A percentile compares a stretch with the other conserved stretches of the same genome.
These are phyloP conservation scores for Teratosphaeria zuluensis DNA, from an alignment of 2,329 filamentous ascomycete genomes.

Conservation along the genomic window DNA sequence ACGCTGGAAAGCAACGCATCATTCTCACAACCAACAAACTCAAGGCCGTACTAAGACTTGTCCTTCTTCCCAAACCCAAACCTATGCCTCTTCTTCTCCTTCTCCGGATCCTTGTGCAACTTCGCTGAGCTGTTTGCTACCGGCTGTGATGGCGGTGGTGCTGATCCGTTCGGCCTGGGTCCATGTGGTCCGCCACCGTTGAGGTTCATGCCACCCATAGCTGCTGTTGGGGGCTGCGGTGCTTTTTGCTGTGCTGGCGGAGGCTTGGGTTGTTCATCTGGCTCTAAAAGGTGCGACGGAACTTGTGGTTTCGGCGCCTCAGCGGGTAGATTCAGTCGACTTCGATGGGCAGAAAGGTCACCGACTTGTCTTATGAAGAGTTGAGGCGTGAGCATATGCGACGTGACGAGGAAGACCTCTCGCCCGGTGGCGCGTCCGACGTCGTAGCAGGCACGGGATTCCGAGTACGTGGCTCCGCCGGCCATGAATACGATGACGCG, in stretches of 20 bases:
- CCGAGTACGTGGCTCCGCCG: constrained; percentile 87
- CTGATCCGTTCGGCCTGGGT: constrained; percentile 9
- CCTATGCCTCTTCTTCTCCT: constrained; percentile 29
- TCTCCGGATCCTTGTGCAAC: constrained; percentile 50
- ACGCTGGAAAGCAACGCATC: not conserved
- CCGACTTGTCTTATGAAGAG: constrained; percentile 75
- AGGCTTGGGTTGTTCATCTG: constrained; percentile 49
- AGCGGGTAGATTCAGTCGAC: constrained; percentile 67
- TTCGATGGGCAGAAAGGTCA: constrained; percentile 66
- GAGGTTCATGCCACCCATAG: constrained; percentile 49
- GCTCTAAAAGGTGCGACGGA: constrained; percentile 77
- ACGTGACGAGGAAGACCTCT: constrained; percentile 81
- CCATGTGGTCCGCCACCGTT: constrained; percentile 13
- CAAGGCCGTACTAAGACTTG: not conserved
- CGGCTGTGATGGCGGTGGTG: constrained; percentile 17
- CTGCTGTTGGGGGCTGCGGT: constrained; percentile 42
- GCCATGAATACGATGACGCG: constrained; percentile 91
- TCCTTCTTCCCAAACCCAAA: constrained; percentile 23
- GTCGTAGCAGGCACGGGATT: constrained; percentile 83
- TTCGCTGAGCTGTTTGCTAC: constrained; percentile 23
- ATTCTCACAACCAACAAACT: not conserved
- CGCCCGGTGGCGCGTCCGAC: constrained; percentile 60
- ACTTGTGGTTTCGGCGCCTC: constrained; percentile 73
- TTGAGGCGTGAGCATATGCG: constrained; percentile 82
- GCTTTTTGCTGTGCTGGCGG: constrained; percentile 25